Evolutionary conservation across 2,329 filamentous ascomycete species (phyloP).

Genomic region (Pseudogymnoascus sp.): DNA sequence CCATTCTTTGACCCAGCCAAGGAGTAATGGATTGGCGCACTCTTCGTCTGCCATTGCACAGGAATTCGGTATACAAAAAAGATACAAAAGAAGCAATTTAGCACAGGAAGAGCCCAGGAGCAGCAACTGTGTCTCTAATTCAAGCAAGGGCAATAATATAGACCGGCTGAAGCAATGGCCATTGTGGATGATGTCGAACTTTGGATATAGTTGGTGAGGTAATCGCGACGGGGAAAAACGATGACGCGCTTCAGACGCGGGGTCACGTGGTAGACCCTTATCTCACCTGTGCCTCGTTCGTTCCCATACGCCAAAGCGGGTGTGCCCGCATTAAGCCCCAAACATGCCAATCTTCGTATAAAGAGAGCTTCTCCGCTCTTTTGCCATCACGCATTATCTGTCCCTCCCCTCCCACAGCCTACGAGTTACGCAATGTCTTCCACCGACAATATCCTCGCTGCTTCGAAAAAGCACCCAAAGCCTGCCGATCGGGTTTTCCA

Average conservation of each 20-base stretch:
- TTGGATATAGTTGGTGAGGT: neutral
- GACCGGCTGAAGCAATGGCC: neutral
- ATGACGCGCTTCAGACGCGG: neutral
- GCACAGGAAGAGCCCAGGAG: neutral
- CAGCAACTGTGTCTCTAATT: neutral
- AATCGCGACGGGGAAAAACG: neutral
- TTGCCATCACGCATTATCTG: neutral
- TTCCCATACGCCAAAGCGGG: slow-evolving; percentile 5
- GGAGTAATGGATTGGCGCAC: slow-evolving; percentile 54
- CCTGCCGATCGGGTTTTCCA: slow-evolving; percentile 45
- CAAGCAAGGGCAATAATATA: neutral
- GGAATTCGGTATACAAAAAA: neutral
- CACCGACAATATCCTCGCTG: slow-evolving; percentile 44
- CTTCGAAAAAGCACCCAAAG: slow-evolving; percentile 54
- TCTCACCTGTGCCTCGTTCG: neutral
- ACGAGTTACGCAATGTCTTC: slow-evolving; percentile 33
- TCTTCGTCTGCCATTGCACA: slow-evolving; percentile 10
- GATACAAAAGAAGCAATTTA: neutral
- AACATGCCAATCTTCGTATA: slow-evolving; percentile 6
- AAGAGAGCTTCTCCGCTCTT: slow-evolving; percentile 8
- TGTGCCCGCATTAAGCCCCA: slow-evolving; percentile 5
- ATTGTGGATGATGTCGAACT: neutral
- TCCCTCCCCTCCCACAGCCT: neutral
- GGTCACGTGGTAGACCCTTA: neutral
- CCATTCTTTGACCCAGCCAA: slow-evolving; percentile 71